Conservation (phyloP, 305 asterid genomes). For the Ilex paraguariensis region DNA sequence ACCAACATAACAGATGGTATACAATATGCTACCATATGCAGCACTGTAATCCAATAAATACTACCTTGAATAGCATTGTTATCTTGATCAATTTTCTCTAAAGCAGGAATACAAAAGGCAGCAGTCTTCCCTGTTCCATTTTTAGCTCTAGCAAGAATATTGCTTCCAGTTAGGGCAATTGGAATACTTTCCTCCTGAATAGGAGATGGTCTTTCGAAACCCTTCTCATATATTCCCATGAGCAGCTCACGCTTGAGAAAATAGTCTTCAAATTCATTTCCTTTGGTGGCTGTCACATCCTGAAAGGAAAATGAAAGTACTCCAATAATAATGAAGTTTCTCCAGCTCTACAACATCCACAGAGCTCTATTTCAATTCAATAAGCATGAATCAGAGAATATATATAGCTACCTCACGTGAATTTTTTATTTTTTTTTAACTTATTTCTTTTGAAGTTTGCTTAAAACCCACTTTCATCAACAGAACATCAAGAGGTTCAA, state of each 20-base stretch:
- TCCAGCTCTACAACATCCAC: too few species aligned
- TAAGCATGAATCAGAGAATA: too few species aligned
- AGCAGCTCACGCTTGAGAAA: slow-evolving; percentile 92
- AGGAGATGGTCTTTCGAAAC: slow-evolving; percentile 93
- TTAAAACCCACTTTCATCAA: neutral
- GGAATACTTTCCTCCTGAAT: slow-evolving; percentile 99
- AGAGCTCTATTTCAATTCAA: too few species aligned
- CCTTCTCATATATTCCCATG: slow-evolving; percentile 97
- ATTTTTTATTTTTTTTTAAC: too few species aligned
- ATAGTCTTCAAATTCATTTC: slow-evolving; percentile 95
- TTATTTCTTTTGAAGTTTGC: too few species aligned
- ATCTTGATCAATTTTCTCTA: slow-evolving; percentile 92
- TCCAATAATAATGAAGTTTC: too few species aligned
- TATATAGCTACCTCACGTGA: too few species aligned
- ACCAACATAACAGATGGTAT: too few species aligned
- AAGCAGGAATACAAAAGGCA: slow-evolving; percentile 86
- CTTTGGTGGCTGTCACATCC: slow-evolving; percentile 97
- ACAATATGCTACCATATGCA: neutral
- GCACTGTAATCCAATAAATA: neutral
- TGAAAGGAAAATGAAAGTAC: slow-evolving; percentile 18
- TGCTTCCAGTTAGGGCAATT: slow-evolving; percentile 89
- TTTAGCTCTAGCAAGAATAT: slow-evolving; percentile 92
- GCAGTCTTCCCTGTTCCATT: slow-evolving; percentile 99
- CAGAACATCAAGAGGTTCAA: neutral
- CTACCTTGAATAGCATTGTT: slow-evolving; percentile 86